Evolutionary conservation across 352 stramenopile species (phyloP).

Genomic region (Plasmopara halstedii): DNA sequence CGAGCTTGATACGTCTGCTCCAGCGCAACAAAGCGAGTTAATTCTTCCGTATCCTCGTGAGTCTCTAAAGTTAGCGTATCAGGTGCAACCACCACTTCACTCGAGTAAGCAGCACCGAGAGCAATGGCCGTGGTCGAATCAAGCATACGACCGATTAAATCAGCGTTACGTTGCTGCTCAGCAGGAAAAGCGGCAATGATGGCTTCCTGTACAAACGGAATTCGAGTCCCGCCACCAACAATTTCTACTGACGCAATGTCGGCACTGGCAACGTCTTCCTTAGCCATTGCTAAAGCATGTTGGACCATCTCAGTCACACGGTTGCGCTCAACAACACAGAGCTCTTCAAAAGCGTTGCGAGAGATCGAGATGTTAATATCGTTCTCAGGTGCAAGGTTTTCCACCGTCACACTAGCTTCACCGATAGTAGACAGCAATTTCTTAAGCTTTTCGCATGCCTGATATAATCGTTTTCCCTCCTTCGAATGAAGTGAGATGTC

Average conservation of each 20-base stretch:
- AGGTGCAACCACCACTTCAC: constrained; percentile 16
- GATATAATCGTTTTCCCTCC: constrained; percentile 79
- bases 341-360: constrained; percentile 57
- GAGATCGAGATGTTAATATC: constrained; percentile 75
- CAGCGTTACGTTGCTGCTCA: constrained; percentile 25
- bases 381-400: constrained; percentile 76
- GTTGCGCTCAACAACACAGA: constrained; percentile 45
- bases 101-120: constrained; percentile 58
- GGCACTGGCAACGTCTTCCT: constrained; percentile 30
- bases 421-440: constrained; percentile 86
- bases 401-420: constrained; percentile 68
- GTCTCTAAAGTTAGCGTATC: constrained; percentile 4
- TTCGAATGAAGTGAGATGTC: constrained; percentile 58
- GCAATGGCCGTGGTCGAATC: constrained; percentile 83
- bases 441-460: constrained; percentile 82
- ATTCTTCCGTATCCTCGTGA: constrained; percentile 18
- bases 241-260: constrained; percentile 79
- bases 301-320: constrained; percentile 50
- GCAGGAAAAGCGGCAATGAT: constrained; percentile 55
- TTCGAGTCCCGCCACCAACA: constrained; percentile 84
- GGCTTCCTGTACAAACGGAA: constrained; percentile 74
- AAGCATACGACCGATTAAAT: constrained; percentile 76
- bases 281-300: constrained; percentile 33
- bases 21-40: constrained; percentile 34
- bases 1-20: constrained; percentile 67